A percentile compares a stretch with the other conserved stretches of the same genome.
phyloP scores from a whole-genome alignment of 805 yeast species.

The Wickerhamiella brachini region DNA sequence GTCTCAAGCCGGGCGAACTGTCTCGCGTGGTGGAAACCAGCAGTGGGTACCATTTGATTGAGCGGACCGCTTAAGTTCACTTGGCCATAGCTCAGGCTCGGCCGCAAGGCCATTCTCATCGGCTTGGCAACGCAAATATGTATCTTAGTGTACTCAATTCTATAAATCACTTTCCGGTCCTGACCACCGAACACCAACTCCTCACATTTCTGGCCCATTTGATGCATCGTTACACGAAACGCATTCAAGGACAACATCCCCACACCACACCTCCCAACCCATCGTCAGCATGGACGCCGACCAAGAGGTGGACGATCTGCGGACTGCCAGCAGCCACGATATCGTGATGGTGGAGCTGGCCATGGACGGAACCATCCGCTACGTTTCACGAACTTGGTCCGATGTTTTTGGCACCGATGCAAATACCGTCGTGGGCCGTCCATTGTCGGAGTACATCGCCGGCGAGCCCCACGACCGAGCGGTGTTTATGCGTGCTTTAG shows the following conservation, averaged over 20 bases:
- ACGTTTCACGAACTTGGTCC: constrained; percentile 68
- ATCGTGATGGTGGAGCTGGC: constrained; percentile 76
- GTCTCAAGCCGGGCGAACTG: constrained; percentile 65
- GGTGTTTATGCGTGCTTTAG: constrained; percentile 20
- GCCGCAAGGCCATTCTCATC: too few relatives aligned
- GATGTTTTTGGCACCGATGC: constrained; percentile 42
- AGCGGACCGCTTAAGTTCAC: constrained; percentile 66
- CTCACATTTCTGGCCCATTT: too few relatives aligned
- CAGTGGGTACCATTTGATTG: constrained; percentile 81
- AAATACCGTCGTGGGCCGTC: constrained; percentile 12
- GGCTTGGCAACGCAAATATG: too few relatives aligned
- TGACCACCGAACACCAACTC: too few relatives aligned
- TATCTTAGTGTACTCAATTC: too few relatives aligned
- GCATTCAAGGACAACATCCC: too few relatives aligned
- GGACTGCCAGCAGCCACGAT: constrained; percentile 17
- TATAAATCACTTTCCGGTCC: too few relatives aligned
- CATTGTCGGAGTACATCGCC: constrained; percentile 15
- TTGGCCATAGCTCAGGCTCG: too few relatives aligned
- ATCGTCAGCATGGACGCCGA: neutral
- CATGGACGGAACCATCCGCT: constrained; percentile 62
- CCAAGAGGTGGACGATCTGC: constrained; percentile 23
- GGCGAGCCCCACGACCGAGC: constrained; percentile 15
- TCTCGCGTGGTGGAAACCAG: constrained; percentile 77
- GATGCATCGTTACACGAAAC: too few relatives aligned
- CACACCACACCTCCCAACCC: neutral